phyloP scores from a whole-genome alignment of 495 filamentous ascomycete genomes.

The Sordaria brevicollis region DNA sequence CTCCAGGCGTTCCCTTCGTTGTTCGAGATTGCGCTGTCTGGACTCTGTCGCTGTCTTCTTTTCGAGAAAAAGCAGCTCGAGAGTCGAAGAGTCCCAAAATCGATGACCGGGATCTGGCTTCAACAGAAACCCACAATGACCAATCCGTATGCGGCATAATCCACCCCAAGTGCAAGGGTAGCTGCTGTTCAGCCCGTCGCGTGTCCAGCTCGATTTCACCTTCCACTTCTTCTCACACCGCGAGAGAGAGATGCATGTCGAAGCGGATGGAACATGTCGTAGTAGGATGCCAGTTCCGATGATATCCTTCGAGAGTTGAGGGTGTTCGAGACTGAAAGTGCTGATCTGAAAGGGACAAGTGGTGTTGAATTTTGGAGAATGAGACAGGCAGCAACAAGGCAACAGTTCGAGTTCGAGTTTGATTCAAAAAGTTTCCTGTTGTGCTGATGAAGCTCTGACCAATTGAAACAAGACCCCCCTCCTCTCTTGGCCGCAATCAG shows the following conservation, averaged over 20 bases:
- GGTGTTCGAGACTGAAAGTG: background rate
- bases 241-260: background rate
- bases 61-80: background rate
- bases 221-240: background rate
- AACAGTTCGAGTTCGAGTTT: background rate
- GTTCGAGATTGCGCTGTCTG: background rate
- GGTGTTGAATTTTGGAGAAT: background rate
- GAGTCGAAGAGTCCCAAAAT: background rate
- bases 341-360: background rate
- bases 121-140: background rate
- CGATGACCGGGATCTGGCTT: slow-evolving; percentile 9
- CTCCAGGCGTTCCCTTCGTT: slow-evolving; percentile 8
- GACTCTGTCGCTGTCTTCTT: background rate
- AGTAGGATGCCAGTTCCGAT: background rate
- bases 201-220: background rate
- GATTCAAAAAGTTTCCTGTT: background rate
- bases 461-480: background rate
- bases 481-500: background rate
- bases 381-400: background rate
- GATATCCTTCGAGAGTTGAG: background rate
- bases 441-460: background rate
- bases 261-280: background rate
- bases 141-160: slow-evolving; percentile 3
- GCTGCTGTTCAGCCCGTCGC: background rate
- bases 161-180: background rate